These are phyloP conservation scores for Fragilaria radians DNA, from an alignment of 108 stramenopile genomes.

Conservation along the genomic window DNA sequence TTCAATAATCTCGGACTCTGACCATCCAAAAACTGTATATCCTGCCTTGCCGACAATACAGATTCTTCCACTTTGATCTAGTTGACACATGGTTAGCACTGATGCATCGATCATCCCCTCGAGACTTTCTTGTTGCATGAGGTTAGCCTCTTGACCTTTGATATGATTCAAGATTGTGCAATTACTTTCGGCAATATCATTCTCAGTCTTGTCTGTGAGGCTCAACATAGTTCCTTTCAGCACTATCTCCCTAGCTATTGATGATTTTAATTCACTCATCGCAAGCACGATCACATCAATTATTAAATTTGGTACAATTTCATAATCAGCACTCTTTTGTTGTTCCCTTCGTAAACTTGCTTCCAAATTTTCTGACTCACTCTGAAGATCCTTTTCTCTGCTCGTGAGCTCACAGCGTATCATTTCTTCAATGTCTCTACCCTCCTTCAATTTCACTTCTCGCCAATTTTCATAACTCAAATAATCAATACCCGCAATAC, in stretches of 20 bases:
- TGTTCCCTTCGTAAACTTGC: slow-evolving; percentile 3
- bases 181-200: slow-evolving; percentile 4
- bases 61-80: no score
- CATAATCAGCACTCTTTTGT: background rate
- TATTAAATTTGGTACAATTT: slow-evolving; percentile 1
- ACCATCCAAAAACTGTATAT: no score
- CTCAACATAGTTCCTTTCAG: slow-evolving; percentile 7
- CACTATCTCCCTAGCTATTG: background rate
- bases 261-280: background rate
- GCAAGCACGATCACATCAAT: background rate
- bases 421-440: background rate
- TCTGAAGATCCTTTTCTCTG: background rate
- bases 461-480: slow-evolving; percentile 54
- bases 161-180: background rate
- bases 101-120: no score
- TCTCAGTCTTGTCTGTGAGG: slow-evolving; percentile 14
- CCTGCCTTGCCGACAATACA: no score
- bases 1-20: no score
- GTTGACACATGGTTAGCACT: no score
- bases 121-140: no score
- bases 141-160: no score
- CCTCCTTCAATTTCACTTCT: slow-evolving; percentile 23
- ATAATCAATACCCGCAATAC: slow-evolving; percentile 52
- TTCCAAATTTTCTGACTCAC: background rate
- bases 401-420: background rate